phyloP scores from a whole-genome alignment of 2,329 filamentous ascomycete species.

The Cladophialophora carrionii region DNA sequence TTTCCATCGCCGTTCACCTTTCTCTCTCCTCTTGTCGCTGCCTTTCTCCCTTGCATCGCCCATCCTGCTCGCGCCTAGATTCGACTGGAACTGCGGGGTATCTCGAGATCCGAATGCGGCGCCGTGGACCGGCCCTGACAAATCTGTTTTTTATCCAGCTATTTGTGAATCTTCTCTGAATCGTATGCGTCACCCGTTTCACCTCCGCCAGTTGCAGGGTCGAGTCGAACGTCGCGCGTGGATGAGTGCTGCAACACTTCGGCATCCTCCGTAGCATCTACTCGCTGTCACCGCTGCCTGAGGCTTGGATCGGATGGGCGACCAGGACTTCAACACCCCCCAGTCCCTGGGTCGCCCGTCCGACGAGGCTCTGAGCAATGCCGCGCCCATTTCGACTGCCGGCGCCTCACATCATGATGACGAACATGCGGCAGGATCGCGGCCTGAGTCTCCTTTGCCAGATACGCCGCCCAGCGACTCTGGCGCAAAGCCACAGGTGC shows the following conservation, averaged over 20 bases:
- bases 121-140: slow-evolving; percentile 16
- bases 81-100: slow-evolving; percentile 14
- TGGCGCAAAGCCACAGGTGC: slow-evolving; percentile 46
- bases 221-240: slow-evolving; percentile 17
- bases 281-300: slow-evolving; percentile 8
- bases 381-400: background rate
- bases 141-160: slow-evolving; percentile 1
- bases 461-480: slow-evolving; percentile 28
- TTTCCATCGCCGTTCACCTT: slow-evolving; percentile 11
- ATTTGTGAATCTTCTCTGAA: slow-evolving; percentile 10
- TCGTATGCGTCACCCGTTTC: slow-evolving; percentile 29
- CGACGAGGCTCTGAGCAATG: slow-evolving; percentile 22
- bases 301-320: slow-evolving; percentile 20
- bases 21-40: slow-evolving; percentile 15
- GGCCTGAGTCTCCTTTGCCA: slow-evolving; percentile 27
- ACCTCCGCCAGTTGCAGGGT: slow-evolving; percentile 13
- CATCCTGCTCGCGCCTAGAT: background rate
- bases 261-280: background rate
- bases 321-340: slow-evolving; percentile 26
- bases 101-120: slow-evolving; percentile 16
- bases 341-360: slow-evolving; percentile 23
- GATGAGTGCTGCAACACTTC: slow-evolving; percentile 15
- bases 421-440: slow-evolving; percentile 20
- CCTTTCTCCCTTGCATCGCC: slow-evolving; percentile 7
- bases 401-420: slow-evolving; percentile 18